phyloP scores from a whole-genome alignment of 345 rosid species.

The Lepidium africanum region DNA sequence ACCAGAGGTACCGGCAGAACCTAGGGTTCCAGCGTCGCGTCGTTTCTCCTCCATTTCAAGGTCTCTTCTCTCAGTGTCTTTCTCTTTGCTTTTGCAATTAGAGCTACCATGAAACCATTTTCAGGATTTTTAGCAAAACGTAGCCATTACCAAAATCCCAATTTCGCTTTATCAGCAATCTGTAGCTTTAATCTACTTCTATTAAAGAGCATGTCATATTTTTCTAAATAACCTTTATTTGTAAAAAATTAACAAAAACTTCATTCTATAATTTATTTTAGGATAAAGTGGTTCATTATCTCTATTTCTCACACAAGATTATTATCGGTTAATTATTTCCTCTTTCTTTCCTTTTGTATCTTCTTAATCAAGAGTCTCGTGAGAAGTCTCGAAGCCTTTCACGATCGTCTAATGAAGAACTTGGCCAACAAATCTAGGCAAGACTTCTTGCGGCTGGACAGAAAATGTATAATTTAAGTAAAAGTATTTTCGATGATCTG shows the following conservation, averaged over 20 bases:
- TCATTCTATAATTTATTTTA: too few species aligned
- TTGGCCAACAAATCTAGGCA: conserved; percentile 90
- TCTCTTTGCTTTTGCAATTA: neutral
- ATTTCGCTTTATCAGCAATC: conserved; percentile 5
- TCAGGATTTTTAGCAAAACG: neutral
- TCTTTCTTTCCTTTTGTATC: too few species aligned
- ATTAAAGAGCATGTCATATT: too few species aligned
- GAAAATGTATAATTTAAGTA: conserved; percentile 47
- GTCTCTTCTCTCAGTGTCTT: conserved; percentile 7
- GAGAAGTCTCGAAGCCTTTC: conserved; percentile 77
- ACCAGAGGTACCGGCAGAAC: conserved; percentile 30
- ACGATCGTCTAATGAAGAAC: conserved; percentile 72
- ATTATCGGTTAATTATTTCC: too few species aligned
- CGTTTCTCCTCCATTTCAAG: conserved; percentile 56
- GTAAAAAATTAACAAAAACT: too few species aligned
- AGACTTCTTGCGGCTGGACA: conserved; percentile 89
- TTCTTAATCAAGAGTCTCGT: conserved; percentile 44
- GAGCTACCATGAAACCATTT: conserved; percentile 7
- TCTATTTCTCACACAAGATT: too few species aligned
- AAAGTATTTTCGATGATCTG: neutral
- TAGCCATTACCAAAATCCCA: conserved; percentile 14
- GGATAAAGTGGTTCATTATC: too few species aligned
- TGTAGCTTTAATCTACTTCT: neutral
- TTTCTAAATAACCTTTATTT: too few species aligned
- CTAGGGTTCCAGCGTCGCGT: conserved; percentile 43